phyloP scores from a whole-genome alignment of 257 asterid genomes.

The Mentha longifolia region DNA sequence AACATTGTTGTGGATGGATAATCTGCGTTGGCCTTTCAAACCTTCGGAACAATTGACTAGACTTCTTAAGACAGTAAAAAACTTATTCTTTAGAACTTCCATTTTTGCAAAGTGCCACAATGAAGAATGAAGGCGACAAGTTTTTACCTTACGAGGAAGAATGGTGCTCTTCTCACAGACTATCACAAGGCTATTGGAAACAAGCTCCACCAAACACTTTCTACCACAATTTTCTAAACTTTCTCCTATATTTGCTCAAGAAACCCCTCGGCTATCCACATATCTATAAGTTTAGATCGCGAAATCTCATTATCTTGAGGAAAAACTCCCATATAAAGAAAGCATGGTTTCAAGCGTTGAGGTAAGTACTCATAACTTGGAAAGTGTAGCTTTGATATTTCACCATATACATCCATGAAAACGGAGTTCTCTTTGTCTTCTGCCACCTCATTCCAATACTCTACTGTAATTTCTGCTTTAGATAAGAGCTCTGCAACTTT shows the following conservation, averaged over 20 bases:
- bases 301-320: conserved; percentile 21
- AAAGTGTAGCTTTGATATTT: neutral
- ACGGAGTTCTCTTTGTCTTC: neutral
- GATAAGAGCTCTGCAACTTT: conserved; percentile 33
- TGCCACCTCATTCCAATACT: conserved; percentile 31
- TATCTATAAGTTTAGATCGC: neutral
- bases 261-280: conserved; percentile 36
- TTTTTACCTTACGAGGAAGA: neutral
- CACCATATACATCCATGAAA: conserved; percentile 18
- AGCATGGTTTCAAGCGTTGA: conserved; percentile 23
- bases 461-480: neutral
- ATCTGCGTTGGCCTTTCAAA: neutral
- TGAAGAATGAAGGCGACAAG: conserved; percentile 30
- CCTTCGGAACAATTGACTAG: neutral
- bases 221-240: neutral
- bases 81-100: conserved; percentile 19
- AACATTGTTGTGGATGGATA: conserved; percentile 22
- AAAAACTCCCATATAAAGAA: too few species aligned
- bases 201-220: conserved; percentile 8
- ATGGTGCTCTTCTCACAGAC: neutral
- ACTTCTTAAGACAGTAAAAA: neutral
- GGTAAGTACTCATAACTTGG: conserved; percentile 33
- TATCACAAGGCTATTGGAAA: neutral
- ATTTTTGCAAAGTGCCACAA: neutral
- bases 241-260: neutral